Conservation (phyloP, 2,329 filamentous ascomycete genomes). For the Leptographium galeiforme region DNA sequence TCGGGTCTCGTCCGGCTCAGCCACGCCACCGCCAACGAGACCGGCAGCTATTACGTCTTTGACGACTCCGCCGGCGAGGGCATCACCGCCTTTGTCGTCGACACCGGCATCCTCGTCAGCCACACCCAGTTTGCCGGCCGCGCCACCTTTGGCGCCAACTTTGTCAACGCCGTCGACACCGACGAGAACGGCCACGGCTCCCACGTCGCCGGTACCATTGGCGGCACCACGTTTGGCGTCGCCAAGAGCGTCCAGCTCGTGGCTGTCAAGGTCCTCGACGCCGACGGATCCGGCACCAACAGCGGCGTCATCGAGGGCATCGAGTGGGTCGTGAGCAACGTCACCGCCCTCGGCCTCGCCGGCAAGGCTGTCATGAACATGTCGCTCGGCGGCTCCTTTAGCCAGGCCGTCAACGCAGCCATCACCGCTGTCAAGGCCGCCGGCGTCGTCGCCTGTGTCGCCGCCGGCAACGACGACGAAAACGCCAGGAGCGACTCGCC, state of each 20-base stretch:
- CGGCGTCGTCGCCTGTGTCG: conserved; percentile 44
- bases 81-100: conserved; percentile 50
- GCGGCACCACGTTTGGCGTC: conserved; percentile 46
- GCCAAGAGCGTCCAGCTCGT: conserved; percentile 35
- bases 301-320: conserved; percentile 45
- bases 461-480: conserved; percentile 44
- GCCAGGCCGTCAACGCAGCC: conserved; percentile 39
- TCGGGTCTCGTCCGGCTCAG: conserved; percentile 41
- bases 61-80: conserved; percentile 37
- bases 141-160: conserved; percentile 39
- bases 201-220: conserved; percentile 51
- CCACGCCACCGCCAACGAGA: conserved; percentile 20
- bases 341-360: conserved; percentile 21
- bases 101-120: conserved; percentile 46
- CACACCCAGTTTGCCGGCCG: conserved; percentile 45
- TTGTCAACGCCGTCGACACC: conserved; percentile 32
- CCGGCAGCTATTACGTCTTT: conserved; percentile 31
- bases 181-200: conserved; percentile 51
- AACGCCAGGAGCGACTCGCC: conserved; percentile 39
- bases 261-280: conserved; percentile 29
- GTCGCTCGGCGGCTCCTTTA: conserved; percentile 41
- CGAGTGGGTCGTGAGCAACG: conserved; percentile 39
- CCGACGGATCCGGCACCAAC: conserved; percentile 31
- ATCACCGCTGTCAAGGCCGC: conserved; percentile 30
- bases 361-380: conserved; percentile 50